Conservation (phyloP, 1,284 basidiomycete genomes). For the Trametes hirsuta region DNA sequence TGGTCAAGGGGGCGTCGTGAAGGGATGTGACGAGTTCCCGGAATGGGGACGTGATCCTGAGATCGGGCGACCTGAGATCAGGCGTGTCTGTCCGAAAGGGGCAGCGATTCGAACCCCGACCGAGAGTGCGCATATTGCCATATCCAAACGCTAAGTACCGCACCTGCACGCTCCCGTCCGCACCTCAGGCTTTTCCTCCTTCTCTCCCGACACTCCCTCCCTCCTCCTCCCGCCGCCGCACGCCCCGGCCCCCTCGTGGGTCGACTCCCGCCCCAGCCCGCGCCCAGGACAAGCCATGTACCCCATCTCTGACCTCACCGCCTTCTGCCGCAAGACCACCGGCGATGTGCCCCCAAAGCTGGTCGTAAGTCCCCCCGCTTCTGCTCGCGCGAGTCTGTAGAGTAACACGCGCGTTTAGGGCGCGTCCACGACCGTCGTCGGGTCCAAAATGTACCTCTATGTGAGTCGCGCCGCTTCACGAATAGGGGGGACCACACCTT, state of each 20-base stretch:
- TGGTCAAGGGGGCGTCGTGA: background rate
- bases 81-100: conserved; percentile 2
- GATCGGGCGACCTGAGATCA: conserved; percentile 14
- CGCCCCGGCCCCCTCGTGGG: conserved; percentile 14
- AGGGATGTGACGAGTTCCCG: conserved; percentile 9
- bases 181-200: background rate
- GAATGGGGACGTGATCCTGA: conserved; percentile 11
- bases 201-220: conserved; percentile 2
- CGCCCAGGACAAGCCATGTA: conserved; percentile 49
- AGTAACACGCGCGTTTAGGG: conserved; percentile 50
- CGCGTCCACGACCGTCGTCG: conserved; percentile 83
- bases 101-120: conserved; percentile 17
- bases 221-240: conserved; percentile 3
- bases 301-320: conserved; percentile 87
- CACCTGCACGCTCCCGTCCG: background rate
- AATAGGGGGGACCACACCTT: conserved; percentile 5
- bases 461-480: conserved; percentile 46
- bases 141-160: conserved; percentile 5
- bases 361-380: conserved; percentile 60
- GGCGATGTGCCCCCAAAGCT: conserved; percentile 89
- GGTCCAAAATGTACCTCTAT: conserved; percentile 85
- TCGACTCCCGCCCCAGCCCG: background rate
- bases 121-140: conserved; percentile 13
- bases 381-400: background rate
- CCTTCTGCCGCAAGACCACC: conserved; percentile 79